phyloP scores from a whole-genome alignment of 345 rosid genomes.

The Moringa oleifera region DNA sequence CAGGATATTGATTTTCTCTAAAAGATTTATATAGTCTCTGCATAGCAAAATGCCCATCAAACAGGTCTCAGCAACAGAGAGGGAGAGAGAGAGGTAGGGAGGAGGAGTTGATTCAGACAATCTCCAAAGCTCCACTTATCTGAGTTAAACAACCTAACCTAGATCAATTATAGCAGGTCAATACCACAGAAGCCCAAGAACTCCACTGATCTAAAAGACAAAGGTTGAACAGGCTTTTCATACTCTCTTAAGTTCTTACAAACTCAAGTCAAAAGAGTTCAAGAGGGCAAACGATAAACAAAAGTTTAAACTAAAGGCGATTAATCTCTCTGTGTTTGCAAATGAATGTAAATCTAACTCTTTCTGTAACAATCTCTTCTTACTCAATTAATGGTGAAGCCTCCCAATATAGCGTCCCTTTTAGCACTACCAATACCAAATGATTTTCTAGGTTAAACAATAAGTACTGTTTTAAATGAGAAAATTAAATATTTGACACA shows the following conservation, averaged over 20 bases:
- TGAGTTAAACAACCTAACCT: not conserved
- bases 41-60: constrained; percentile 16
- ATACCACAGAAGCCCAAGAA: not conserved
- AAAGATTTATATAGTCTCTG: constrained; percentile 60
- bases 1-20: constrained; percentile 64
- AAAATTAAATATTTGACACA: no score
- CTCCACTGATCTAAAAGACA: not conserved
- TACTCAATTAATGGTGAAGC: no score
- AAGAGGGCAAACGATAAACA: not conserved
- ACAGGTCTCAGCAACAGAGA: not conserved
- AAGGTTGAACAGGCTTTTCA: not conserved
- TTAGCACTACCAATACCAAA: no score
- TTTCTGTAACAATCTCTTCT: no score
- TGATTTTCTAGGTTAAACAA: no score
- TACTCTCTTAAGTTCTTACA: no score
- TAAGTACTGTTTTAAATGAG: no score
- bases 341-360: no score
- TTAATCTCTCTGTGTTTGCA: no score
- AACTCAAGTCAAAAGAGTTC: no score
- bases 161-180: not conserved
- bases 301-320: no score
- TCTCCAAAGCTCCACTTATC: not conserved
- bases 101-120: not conserved
- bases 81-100: not conserved
- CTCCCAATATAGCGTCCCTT: no score